Base-by-base conservation (phyloP, 1,284 basidiomycete species). In the Boletellus deceptivus region DNA sequence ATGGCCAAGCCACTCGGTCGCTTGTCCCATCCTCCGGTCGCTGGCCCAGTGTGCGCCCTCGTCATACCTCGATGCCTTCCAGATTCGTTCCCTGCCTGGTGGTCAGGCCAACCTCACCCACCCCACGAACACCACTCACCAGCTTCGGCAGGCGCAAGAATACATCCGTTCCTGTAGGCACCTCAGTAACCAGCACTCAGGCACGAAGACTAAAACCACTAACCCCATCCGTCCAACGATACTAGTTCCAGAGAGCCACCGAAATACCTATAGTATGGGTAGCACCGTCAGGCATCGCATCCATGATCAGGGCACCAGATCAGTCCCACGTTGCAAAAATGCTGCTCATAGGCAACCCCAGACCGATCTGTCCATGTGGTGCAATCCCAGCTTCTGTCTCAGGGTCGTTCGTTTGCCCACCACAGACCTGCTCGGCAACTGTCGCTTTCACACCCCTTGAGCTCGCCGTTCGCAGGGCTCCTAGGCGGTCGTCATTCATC, bases 311-410 rank as follows among this genome's bases (percentile, higher is more conserved):
- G 16, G 40, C 55, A 17, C 33, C 11, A 38, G 17, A 43, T 10
- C 13, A 38, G 37, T 70, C 80, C 54, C 57, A 91, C 81, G 83
- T 89, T 53, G 90, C 83, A 67, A 84, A 91, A 42, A 92, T 90
- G 58, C 89, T 87, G 65, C 89, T 89, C 86, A 92, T 89, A 1
- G 89, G 89, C 17, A 92, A 70, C 10, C 89, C 89, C 49, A 92
- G 85, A 1, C 89, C 90, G 46, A 91, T 84, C 36, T 79, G 74
- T 38, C 79, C 77, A 64, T 84, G 83, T 9, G 75, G 70, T n/a
- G 71, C 76, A 37, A 79, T 73, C 11, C 74, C 75, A 4, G 73
- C 75, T 36, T 74, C 71, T 13, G 71, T 70, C 47, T 79, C 76
- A 25, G 74, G 72, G 50, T 73, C 70, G 41, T 33, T 55, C 47